Conservation (phyloP, 139 green algal species). For the Chlamydomonas schloesseri region DNA sequence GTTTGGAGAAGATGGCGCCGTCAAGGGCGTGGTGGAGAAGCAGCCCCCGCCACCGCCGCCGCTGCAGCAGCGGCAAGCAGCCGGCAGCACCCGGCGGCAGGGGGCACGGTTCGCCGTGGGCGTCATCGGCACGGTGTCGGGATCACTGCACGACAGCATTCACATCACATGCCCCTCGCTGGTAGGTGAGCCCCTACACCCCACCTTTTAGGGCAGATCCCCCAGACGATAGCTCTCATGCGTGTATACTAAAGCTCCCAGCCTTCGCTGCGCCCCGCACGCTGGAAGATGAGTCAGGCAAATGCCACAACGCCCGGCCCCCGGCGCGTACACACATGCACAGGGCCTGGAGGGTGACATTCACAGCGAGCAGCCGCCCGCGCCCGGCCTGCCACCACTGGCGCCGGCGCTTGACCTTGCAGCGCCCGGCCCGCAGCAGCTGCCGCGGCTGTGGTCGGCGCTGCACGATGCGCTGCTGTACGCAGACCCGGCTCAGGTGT, state of each 20-base stretch:
- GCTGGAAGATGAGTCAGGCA: too few species aligned
- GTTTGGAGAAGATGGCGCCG: constrained; percentile 43
- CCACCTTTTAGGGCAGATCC: too few species aligned
- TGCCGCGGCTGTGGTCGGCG: constrained; percentile 59
- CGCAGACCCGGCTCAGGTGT: constrained; percentile 39
- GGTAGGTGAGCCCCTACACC: neutral
- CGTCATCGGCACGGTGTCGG: constrained; percentile 33
- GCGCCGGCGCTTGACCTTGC: constrained; percentile 43
- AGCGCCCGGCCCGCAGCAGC: constrained; percentile 51
- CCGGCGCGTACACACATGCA: neutral
- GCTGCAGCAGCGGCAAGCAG: neutral
- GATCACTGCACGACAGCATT: constrained; percentile 18
- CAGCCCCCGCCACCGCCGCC: neutral
- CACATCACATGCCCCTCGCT: constrained; percentile 40
- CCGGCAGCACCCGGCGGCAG: neutral
- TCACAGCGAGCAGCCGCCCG: constrained; percentile 13
- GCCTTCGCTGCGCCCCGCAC: too few species aligned
- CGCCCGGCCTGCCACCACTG: constrained; percentile 10
- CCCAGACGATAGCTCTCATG: too few species aligned
- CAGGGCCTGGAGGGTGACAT: constrained; percentile 62
- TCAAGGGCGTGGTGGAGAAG: constrained; percentile 55
- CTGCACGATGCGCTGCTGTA: constrained; percentile 67
- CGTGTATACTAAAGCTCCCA: too few species aligned
- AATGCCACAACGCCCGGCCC: too few species aligned
- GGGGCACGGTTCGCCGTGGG: neutral